Percentiles rank a stretch among this genome's conserved stretches.
These are phyloP conservation scores for Solanum gandarillasii DNA, from an alignment of 257 asterid genomes.

Conservation along the genomic window DNA sequence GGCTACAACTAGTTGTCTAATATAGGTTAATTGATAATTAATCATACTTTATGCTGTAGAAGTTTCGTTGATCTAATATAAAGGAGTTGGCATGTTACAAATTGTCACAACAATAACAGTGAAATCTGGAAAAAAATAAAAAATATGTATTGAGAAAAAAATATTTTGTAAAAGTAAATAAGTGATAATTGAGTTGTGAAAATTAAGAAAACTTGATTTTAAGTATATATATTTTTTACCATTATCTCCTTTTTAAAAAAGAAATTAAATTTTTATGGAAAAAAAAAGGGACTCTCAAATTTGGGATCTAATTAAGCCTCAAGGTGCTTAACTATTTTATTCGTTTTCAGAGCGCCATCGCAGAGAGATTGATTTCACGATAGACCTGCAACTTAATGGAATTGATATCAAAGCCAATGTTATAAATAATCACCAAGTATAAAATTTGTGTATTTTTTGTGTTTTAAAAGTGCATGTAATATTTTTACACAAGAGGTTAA, in stretches of 20 bases:
- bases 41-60: not conserved
- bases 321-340: not conserved
- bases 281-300: rapidly evolving
- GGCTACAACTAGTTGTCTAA: not conserved
- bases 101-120: not conserved
- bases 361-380: not conserved
- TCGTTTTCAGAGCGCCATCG: rapidly evolving
- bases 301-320: too few species aligned
- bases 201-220: not conserved
- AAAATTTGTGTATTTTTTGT: not conserved
- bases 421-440: not conserved
- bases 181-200: not conserved
- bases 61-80: not conserved
- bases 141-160: too few species aligned
- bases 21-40: not conserved
- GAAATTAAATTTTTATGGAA: not conserved
- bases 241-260: not conserved
- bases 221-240: too few species aligned
- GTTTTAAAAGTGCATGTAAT: not conserved
- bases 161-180: too few species aligned
- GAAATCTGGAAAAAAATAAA: not conserved
- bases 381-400: rapidly evolving
- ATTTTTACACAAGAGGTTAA: not conserved
- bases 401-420: not conserved
- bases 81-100: not conserved